Evolutionary conservation across 257 asterid species (phyloP).

Genomic region (Cruciata laevipes): DNA sequence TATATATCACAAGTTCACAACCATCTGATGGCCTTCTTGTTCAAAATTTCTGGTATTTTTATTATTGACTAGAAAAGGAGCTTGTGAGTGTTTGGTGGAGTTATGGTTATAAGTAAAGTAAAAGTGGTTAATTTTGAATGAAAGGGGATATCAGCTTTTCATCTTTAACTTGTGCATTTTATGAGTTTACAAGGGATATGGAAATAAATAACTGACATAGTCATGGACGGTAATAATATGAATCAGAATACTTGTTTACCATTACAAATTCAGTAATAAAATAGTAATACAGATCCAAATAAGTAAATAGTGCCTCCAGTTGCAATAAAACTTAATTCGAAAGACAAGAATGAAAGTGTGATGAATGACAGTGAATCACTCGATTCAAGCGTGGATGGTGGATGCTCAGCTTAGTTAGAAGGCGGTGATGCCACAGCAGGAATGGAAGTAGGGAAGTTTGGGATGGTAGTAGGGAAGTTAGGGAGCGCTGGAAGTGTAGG

Average conservation of each 20-base stretch:
- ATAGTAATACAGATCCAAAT: neutral
- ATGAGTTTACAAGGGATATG: too few species aligned
- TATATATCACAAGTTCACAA: too few species aligned
- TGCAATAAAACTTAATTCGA: neutral
- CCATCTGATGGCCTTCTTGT: neutral
- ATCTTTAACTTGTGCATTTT: too few species aligned
- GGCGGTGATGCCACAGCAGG: constrained; percentile 1
- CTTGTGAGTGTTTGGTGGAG: too few species aligned
- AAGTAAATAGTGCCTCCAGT: neutral
- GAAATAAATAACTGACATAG: neutral
- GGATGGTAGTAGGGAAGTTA: neutral
- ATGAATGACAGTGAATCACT: too few species aligned
- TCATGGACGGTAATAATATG: neutral
- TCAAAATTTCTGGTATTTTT: too few species aligned
- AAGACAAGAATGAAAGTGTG: neutral
- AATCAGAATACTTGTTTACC: neutral
- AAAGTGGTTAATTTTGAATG: too few species aligned
- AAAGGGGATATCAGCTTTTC: too few species aligned
- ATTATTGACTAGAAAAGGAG: neutral
- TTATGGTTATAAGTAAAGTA: too few species aligned
- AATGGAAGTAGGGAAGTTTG: neutral
- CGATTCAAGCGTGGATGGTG: neutral
- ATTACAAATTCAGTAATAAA: too few species aligned
- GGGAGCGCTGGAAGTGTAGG: neutral
- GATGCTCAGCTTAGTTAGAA: neutral